Percentiles rank a stretch among this genome's conserved stretches.
Conservation (phyloP, 2,329 filamentous ascomycete species). For the Alternaria ventricosa region DNA sequence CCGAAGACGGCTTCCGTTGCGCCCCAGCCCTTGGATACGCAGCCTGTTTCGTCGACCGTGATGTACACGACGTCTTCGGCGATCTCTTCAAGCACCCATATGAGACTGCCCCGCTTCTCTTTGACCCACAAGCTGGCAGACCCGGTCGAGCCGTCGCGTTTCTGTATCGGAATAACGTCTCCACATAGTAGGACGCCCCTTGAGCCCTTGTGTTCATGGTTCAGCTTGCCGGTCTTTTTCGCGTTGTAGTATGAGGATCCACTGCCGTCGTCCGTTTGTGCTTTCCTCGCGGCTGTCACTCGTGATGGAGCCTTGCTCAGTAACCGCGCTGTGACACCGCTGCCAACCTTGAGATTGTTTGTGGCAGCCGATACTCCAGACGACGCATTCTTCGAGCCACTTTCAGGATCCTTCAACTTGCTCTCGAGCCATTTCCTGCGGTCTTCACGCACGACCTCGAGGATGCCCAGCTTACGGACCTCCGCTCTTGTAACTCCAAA, state of each 20-base stretch:
- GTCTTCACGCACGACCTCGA: constrained; percentile 93
- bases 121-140: constrained; percentile 98
- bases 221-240: constrained; percentile 60
- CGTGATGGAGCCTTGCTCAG: constrained; percentile 79
- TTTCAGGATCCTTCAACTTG: constrained; percentile 73
- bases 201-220: constrained; percentile 77
- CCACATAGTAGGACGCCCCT: constrained; percentile 91
- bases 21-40: constrained; percentile 73
- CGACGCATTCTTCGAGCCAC: constrained; percentile 52
- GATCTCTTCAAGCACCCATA: constrained; percentile 98
- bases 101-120: constrained; percentile 90
- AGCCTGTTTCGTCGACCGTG: constrained; percentile 77
- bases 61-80: constrained; percentile 88
- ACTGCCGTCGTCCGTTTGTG: constrained; percentile 69
- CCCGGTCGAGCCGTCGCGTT: constrained; percentile 88
- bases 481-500: constrained; percentile 98
- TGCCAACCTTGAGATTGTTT: constrained; percentile 68
- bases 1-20: constrained; percentile 89
- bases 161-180: constrained; percentile 97
- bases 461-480: constrained; percentile 89
- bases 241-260: constrained; percentile 55
- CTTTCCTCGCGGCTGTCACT: constrained; percentile 61
- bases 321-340: constrained; percentile 85
- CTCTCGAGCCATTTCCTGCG: constrained; percentile 86
- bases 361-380: constrained; percentile 46